Evolutionary conservation across 2,329 filamentous ascomycete species (phyloP).

Genomic region (Paradendryphiella salina): DNA sequence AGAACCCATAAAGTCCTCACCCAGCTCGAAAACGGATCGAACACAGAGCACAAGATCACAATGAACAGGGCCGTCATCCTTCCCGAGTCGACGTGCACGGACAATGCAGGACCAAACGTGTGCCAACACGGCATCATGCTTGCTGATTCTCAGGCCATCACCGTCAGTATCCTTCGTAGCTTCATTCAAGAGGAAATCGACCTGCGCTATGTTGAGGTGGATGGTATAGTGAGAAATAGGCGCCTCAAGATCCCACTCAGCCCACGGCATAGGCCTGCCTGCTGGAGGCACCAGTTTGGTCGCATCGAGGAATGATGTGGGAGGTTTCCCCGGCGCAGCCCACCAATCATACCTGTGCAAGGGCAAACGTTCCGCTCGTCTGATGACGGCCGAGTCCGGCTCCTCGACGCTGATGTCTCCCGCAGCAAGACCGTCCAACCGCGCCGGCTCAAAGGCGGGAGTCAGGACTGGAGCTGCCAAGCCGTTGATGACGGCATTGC

Average conservation of each 20-base stretch:
- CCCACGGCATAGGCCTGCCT: conserved; percentile 11
- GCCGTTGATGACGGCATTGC: conserved; percentile 2
- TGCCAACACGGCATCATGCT: conserved; percentile 16
- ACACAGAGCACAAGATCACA: conserved; percentile 13
- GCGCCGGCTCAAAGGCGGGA: conserved; percentile 3
- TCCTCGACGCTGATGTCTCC: conserved; percentile 3
- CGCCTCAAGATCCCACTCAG: conserved; percentile 9
- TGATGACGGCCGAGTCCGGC: neutral
- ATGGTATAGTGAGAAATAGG: conserved; percentile 9
- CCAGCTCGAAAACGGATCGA: conserved; percentile 8
- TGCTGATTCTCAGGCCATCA: conserved; percentile 3
- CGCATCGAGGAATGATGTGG: conserved; percentile 4
- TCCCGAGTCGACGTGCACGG: conserved; percentile 7
- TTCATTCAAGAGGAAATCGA: conserved; percentile 5
- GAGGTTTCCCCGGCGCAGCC: conserved; percentile 9
- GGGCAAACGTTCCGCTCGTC: neutral
- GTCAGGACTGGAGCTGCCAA: neutral
- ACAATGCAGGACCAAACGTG: conserved; percentile 15
- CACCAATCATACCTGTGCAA: conserved; percentile 19
- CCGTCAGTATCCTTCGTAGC: neutral
- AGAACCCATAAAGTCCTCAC: conserved; percentile 4
- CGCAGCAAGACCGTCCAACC: neutral
- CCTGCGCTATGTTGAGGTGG: conserved; percentile 5
- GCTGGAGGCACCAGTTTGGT: neutral
- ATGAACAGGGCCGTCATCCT: conserved; percentile 8